phyloP scores from a whole-genome alignment of 495 filamentous ascomycete species.

The Pseudevernia furfuracea region DNA sequence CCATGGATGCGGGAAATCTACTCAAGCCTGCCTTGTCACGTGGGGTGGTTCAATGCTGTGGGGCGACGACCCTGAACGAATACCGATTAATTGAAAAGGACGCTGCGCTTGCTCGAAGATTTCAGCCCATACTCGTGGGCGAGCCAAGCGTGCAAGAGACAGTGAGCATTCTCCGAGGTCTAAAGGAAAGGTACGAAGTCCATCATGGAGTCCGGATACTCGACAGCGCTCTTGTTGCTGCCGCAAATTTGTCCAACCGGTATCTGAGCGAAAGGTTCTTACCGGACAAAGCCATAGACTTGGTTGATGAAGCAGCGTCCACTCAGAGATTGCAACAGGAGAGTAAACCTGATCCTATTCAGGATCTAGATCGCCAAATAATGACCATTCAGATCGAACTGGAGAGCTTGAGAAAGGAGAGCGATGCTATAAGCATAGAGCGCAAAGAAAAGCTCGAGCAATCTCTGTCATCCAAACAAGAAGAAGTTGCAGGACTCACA shows the following conservation, averaged over 20 bases:
- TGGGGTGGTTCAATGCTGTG: constrained; percentile 57
- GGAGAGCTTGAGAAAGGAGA: constrained; percentile 91
- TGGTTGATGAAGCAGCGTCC: constrained; percentile 93
- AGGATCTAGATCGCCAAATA: constrained; percentile 83
- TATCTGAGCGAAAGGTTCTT: constrained; percentile 96
- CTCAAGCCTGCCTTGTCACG: constrained; percentile 89
- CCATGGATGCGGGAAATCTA: constrained; percentile 91
- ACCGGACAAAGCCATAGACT: constrained; percentile 93
- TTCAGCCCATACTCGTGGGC: constrained; percentile 84
- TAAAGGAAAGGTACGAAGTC: constrained; percentile 95
- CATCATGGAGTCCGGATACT: constrained; percentile 91
- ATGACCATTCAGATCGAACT: constrained; percentile 97
- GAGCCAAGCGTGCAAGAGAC: constrained; percentile 89
- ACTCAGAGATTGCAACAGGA: constrained; percentile 88
- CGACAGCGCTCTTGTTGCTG: constrained; percentile 84
- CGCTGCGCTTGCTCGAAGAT: constrained; percentile 81
- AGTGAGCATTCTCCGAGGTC: constrained; percentile 90
- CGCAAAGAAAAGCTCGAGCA: constrained; percentile 77
- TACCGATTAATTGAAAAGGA: constrained; percentile 94
- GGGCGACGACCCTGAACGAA: constrained; percentile 86
- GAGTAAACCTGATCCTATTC: constrained; percentile 89
- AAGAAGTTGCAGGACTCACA: constrained; percentile 57
- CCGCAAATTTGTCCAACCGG: constrained; percentile 84
- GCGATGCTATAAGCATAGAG: constrained; percentile 77
- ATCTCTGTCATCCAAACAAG: constrained; percentile 64